phyloP scores from a whole-genome alignment of 2,329 filamentous ascomycete genomes.

The Teratosphaeria epicoccoides region DNA sequence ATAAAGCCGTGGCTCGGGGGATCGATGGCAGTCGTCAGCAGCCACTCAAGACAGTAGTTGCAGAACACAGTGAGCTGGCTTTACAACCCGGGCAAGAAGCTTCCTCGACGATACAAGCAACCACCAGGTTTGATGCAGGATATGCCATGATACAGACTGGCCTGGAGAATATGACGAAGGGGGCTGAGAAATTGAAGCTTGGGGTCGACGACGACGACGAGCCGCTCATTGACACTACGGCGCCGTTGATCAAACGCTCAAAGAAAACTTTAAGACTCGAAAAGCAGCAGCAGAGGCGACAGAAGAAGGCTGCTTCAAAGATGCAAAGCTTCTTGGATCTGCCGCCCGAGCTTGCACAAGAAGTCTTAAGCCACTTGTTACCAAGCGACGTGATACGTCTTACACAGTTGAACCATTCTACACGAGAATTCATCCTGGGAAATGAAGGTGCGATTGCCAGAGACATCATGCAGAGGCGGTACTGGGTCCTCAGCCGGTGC shows the following conservation, averaged over 20 bases:
- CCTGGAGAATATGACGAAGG: neutral
- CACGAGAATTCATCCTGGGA: slow-evolving; percentile 34
- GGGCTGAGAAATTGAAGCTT: neutral
- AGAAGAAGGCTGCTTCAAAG: slow-evolving; percentile 25
- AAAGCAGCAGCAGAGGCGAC: slow-evolving; percentile 22
- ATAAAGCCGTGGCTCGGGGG: too few species aligned
- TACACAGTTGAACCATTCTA: slow-evolving; percentile 32
- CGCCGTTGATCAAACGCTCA: slow-evolving; percentile 38
- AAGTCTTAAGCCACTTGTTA: slow-evolving; percentile 36
- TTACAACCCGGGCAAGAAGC: neutral
- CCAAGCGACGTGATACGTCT: slow-evolving; percentile 44
- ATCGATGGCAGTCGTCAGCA: neutral
- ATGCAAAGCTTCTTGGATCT: slow-evolving; percentile 33
- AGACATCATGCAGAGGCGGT: slow-evolving; percentile 38
- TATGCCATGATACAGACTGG: slow-evolving; percentile 5
- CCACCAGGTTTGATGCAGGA: neutral
- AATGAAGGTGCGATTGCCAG: slow-evolving; percentile 37
- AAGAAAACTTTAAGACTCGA: slow-evolving; percentile 42
- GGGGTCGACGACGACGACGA: slow-evolving; percentile 28
- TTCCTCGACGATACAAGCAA: neutral
- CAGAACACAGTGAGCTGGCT: neutral
- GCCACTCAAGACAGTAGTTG: neutral
- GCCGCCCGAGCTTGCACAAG: slow-evolving; percentile 43
- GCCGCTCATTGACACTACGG: slow-evolving; percentile 42
- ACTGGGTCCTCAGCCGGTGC: slow-evolving; percentile 41